Base-by-base conservation (phyloP, 495 filamentous ascomycete genomes). In the Penicillium samsonianum region DNA sequence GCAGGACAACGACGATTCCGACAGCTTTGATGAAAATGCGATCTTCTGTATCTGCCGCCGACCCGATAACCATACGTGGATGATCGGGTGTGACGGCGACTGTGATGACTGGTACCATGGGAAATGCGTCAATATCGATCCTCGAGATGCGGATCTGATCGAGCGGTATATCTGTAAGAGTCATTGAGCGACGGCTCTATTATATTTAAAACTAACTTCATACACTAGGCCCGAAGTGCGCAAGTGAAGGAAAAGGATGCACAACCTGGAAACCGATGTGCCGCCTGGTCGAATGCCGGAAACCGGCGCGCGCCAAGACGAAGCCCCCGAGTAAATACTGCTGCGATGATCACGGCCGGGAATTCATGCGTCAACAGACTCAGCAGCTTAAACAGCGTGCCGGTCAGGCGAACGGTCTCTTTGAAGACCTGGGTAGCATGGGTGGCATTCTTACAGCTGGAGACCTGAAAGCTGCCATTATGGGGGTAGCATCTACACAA, bases 91-190 rank as follows among this genome's bases (percentile, higher is more conserved):
- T 59, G 87, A 90, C 63, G 86, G 85, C 14, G 81, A 75, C 6
- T 90, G 87, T 58, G 83, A 89, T 26, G 87, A 89, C 65, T 90
- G 87, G 87, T 90, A 83, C 58, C 87, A 90, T 65, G 84, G 85
- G 25, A 80, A 80, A 44, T 90, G 87, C 60, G 82, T 90, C 40
- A 76, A 82, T 57, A 83, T 90, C 59, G 73, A 79, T 45, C 78
- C 82, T 42, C 70, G 78, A 53, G 83, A 88, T 58, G 84, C 80
- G 5, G 78, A 86, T 17, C 67, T 90, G 63, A 85, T 89, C 59
- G 85, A 88, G 55, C 84, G 79, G 54, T 90, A 87, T 64, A 84
- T 88, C 56, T 90, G 87, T 82, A 64, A 71, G 77, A 74, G 16
- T 35, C 49, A 5, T 20, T 49, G 26, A 17, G 5, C 1, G 17